Percentiles rank a stretch among this genome's conserved stretches.
Conservation (phyloP, 495 filamentous ascomycete genomes). For the Xylona heveae region DNA sequence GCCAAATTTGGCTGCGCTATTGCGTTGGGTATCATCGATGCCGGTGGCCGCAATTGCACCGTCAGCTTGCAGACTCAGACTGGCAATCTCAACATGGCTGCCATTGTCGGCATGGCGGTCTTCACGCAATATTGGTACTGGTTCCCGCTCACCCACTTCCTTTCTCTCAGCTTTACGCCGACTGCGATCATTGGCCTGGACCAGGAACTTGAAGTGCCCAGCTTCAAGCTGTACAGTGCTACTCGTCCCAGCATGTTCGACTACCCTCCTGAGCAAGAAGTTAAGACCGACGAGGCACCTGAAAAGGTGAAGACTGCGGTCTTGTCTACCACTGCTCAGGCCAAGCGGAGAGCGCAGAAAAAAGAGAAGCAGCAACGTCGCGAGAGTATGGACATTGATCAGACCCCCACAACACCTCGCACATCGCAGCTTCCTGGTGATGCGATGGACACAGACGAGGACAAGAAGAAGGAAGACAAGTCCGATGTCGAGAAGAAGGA, state of each 20-base stretch:
- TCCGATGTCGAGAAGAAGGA: constrained; percentile 39
- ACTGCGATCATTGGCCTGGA: constrained; percentile 90
- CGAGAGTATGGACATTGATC: constrained; percentile 79
- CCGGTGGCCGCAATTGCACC: constrained; percentile 93
- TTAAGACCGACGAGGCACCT: constrained; percentile 80
- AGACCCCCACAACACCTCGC: constrained; percentile 52
- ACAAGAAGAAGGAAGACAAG: constrained; percentile 24
- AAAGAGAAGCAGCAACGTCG: constrained; percentile 51
- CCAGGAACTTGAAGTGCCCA: constrained; percentile 81
- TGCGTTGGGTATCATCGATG: constrained; percentile 92
- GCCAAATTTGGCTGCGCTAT: constrained; percentile 93
- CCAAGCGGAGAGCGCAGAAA: constrained; percentile 67
- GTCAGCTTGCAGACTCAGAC: constrained; percentile 95
- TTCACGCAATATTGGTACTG: constrained; percentile 99
- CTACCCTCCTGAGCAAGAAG: constrained; percentile 89
- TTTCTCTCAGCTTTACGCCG: constrained; percentile 80
- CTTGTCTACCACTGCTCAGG: constrained; percentile 89
- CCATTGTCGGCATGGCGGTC: constrained; percentile 90
- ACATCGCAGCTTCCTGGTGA: constrained; percentile 39
- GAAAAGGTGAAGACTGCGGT: constrained; percentile 92
- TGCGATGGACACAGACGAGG: constrained; percentile 84
- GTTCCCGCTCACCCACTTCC: constrained; percentile 98
- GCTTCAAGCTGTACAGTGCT: constrained; percentile 88
- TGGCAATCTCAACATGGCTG: constrained; percentile 92
- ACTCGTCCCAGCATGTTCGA: constrained; percentile 91